Evolutionary conservation across 345 rosid genomes (phyloP), one percentile per base, ranked within the genome.

Genomic region (Gossypioides kirkii): DNA sequence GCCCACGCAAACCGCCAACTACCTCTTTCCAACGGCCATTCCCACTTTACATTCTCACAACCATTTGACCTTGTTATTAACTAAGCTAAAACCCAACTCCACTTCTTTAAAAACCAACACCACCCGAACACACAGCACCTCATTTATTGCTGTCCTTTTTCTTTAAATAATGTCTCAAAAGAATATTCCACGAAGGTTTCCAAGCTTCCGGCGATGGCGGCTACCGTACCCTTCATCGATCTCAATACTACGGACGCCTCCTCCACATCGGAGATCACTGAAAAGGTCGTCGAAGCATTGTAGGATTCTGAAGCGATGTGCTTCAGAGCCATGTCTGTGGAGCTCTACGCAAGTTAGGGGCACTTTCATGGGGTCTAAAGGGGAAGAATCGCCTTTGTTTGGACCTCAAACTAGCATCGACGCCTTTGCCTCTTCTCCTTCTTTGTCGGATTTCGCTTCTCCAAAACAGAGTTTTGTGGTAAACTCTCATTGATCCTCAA

Each of bases 321-420:
- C 82, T 8, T 91, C 97, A 5, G 98, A 86, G 71, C 90, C 96
- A 28, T 67, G 77, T 56, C 77, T 88, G 8, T 72, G 74, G 72
- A 76, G 58, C 58, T 67, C 58, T 4, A 49, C 43, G 41, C 78
- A 3, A 67, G 65, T 7, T 5, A 56, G 18, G 73, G 56, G 77
- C 12, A 23, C 0, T 41, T 56, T 42, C 61, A 32, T 4, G n/a
- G 71, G 68, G 23, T 64, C 71, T 20, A 77, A 61, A 22, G 52
- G 50, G 17, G 64, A 41, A 3, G 70, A 61, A 1, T 14, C 70
- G 2, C 5, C 69, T 55, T 74, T 82, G 23, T 71, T 71, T 77
- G 22, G 82, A 53, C 84, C 80, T 18, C 80, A 77, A 67, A 77
- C 82, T 26, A 82, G 86, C 23, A 67, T 81, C 1, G 92, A 90